Conservation (phyloP, 495 filamentous ascomycete genomes). For the Neurospora tetraspora region DNA sequence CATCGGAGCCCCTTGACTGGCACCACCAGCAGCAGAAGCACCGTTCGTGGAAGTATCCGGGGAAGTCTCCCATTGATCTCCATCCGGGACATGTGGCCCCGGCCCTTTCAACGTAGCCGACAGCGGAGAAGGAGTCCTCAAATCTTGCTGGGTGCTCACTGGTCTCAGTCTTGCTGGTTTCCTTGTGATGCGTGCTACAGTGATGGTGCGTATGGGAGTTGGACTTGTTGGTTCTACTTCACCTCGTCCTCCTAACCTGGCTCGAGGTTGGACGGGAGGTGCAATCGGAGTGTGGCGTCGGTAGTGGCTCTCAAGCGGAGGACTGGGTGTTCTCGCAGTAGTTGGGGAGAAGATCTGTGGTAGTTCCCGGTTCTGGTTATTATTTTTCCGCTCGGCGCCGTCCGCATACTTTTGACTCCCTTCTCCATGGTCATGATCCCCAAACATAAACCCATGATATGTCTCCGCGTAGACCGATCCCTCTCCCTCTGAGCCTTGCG, state of each 20-base stretch:
- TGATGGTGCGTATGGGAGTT: rapidly evolving
- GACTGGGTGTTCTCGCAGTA: neutral
- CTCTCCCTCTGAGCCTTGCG: no score
- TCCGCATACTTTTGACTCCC: neutral
- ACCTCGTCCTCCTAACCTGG: neutral
- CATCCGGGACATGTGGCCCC: neutral
- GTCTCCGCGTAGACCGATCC: neutral
- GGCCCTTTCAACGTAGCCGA: neutral
- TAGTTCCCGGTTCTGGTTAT: neutral
- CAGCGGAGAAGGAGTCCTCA: neutral
- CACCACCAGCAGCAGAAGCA: neutral
- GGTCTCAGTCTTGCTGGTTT: neutral
- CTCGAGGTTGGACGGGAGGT: neutral
- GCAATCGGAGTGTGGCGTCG: neutral
- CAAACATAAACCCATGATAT: neutral
- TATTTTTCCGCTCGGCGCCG: rapidly evolving
- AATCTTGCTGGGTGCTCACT: neutral
- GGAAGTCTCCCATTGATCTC: no score
- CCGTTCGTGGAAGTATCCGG: no score
- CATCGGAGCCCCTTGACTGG: no score
- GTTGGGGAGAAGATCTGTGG: neutral
- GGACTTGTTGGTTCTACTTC: neutral
- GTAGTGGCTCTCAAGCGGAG: neutral
- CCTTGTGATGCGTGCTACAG: rapidly evolving
- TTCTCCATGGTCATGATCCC: neutral